Base-by-base conservation (phyloP, 345 rosid species). In the Gossypium anomalum region DNA sequence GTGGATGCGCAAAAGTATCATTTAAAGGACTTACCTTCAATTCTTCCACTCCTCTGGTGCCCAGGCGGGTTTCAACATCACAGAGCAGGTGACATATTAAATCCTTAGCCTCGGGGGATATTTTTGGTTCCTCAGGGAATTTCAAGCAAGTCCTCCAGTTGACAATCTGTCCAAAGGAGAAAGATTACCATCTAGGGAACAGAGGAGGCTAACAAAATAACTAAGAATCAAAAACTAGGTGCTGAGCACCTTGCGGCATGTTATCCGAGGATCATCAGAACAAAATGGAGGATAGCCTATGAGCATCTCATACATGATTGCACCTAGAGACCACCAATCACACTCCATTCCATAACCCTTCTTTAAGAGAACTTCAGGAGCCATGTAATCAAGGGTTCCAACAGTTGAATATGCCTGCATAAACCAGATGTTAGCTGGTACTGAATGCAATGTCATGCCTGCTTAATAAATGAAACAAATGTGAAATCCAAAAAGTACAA, bases 261-360 rank as follows among this genome's bases (percentile, higher is more conserved):
- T 88, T 43, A 90, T 87, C 85, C 99, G 89, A 20, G 95, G 98
- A 78, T 95, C 97, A 78, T 95, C 99, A 75, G 99, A 92, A 79
- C 95, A 95, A 82, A 95, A 95, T 67, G 98, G 98, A 78, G 98
- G 98, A 86, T 95, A 95, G 72, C 99, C 99, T 76, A 93, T 80
- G 74, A 95, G 88, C 99, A 95, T 95, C 86, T 95, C 98, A 78
- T 91, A 95, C 92, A 93, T 83, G 83, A 95, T 95, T 79, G 98
- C 98, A 43, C 99, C 98, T 60, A 95, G 87, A 70, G 99, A 95
- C 99, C 99, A 95, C 99, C 99, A 95, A 81, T 95, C 98, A 65
- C 99, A 95, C 83, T 95, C 98, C 85, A 91, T 90, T 67, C 99
- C 98, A 81, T 94, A 92, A 65, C 98, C 98, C 87, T 91, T 94